A percentile compares a stretch with the other conserved stretches of the same genome.
These are phyloP conservation scores for Sugiyamaella xylanicola DNA, from an alignment of 1,139 yeast genomes.

Conservation along the genomic window DNA sequence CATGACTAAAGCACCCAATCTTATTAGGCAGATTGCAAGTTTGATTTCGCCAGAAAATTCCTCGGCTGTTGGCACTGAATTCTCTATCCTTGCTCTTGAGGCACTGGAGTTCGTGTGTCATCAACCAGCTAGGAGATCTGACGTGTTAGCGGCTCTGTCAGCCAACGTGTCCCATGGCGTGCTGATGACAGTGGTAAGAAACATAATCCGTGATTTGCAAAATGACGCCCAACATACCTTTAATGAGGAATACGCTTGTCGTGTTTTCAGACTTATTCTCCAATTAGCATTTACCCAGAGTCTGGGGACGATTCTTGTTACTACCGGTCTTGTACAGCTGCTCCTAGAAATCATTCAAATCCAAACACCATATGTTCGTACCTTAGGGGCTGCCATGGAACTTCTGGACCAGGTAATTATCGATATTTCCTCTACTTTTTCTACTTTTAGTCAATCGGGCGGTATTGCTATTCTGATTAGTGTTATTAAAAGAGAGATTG, in stretches of 20 bases:
- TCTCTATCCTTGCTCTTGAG: constrained; percentile 63
- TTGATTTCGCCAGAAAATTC: constrained; percentile 61
- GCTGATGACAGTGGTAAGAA: constrained; percentile 69
- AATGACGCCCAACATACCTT: constrained; percentile 40
- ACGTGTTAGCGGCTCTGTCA: constrained; percentile 78
- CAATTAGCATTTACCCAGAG: constrained; percentile 35
- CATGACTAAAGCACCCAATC: constrained; percentile 74
- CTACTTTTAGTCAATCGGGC: constrained; percentile 62
- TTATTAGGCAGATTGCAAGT: constrained; percentile 70
- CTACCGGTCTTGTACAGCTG: constrained; percentile 74
- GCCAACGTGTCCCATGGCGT: constrained; percentile 89
- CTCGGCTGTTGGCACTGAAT: constrained; percentile 49
- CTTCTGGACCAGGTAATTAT: constrained; percentile 58
- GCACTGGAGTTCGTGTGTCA: constrained; percentile 72
- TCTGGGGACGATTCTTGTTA: constrained; percentile 47
- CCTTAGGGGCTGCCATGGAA: constrained; percentile 68
- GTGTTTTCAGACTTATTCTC: constrained; percentile 37
- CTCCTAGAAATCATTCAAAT: constrained; percentile 63
- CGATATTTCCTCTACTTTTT: constrained; percentile 52
- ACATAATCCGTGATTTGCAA: constrained; percentile 54
- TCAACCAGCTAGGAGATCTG: constrained; percentile 73
- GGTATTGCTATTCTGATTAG: constrained; percentile 69
- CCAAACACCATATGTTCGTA: constrained; percentile 54
- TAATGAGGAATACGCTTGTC: constrained; percentile 38
- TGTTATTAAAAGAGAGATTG: constrained; percentile 66